phyloP scores from a whole-genome alignment of 2,329 filamentous ascomycete species.

The Chalaropsis ovoidea region DNA sequence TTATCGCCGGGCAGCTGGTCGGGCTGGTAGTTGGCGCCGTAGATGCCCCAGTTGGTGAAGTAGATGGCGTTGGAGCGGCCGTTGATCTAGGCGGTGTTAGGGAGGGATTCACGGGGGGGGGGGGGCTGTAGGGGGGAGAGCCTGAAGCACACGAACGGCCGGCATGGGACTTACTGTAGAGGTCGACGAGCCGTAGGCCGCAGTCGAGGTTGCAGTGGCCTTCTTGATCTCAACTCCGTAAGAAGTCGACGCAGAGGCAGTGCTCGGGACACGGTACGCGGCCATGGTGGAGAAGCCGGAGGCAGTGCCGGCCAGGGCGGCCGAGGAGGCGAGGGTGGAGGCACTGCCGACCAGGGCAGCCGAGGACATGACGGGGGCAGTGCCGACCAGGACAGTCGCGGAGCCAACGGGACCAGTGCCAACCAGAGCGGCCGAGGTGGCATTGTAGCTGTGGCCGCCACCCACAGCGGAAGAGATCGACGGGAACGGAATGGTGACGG shows the following conservation, averaged over 20 bases:
- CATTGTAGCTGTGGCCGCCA: conserved; percentile 6
- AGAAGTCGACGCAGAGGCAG: not conserved
- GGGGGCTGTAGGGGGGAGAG: not conserved
- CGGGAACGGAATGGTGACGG: conserved; percentile 18
- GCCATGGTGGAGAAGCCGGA: not conserved
- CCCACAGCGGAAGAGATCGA: not conserved
- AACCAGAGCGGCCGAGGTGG: conserved; percentile 1
- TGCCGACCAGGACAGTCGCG: not conserved
- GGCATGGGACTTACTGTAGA: not conserved
- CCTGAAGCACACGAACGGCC: too few relatives aligned
- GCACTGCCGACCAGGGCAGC: not conserved
- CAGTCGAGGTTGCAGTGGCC: not conserved
- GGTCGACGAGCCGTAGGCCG: not conserved
- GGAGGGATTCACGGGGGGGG: not conserved
- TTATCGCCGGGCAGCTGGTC: conserved; percentile 56
- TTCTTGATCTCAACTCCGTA: not conserved
- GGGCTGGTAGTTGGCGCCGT: conserved; percentile 61
- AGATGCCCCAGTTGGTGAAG: conserved; percentile 53
- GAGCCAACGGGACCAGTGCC: not conserved
- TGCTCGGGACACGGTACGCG: not conserved
- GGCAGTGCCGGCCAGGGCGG: not conserved
- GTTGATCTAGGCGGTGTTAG: not conserved
- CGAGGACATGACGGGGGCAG: too few relatives aligned
- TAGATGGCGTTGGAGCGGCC: conserved; percentile 38
- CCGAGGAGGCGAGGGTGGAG: not conserved